A percentile compares a stretch with the other conserved stretches of the same genome.
These are phyloP conservation scores for Hypoxylon sp. DNA, from an alignment of 2,329 filamentous ascomycete genomes.

Conservation along the genomic window DNA sequence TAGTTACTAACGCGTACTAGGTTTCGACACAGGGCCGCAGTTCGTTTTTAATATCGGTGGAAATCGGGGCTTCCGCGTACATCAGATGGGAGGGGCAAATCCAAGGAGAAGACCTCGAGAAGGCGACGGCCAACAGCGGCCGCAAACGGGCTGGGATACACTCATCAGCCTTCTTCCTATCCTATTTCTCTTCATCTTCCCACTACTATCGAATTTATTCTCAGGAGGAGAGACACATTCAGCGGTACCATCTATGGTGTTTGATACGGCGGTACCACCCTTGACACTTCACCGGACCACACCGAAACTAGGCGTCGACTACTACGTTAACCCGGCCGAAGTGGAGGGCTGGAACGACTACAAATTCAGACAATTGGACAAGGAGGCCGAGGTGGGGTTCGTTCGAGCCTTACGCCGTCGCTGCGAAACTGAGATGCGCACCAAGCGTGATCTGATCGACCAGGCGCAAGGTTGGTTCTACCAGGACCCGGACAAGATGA, in stretches of 20 bases:
- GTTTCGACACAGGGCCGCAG: constrained; percentile 83
- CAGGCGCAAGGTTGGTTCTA: constrained; percentile 91
- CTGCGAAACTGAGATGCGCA: constrained; percentile 81
- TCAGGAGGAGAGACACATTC: constrained; percentile 66
- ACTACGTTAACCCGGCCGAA: constrained; percentile 87
- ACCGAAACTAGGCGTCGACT: constrained; percentile 79
- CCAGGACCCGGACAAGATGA: constrained; percentile 84
- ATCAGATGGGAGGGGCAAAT: constrained; percentile 89
- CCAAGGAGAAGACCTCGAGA: constrained; percentile 81
- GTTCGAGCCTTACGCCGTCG: constrained; percentile 75
- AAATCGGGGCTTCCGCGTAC: constrained; percentile 90
- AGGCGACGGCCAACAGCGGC: constrained; percentile 66
- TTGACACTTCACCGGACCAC: constrained; percentile 82
- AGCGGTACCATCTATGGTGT: constrained; percentile 78
- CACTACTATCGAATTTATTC: constrained; percentile 86
- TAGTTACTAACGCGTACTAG: constrained; percentile 53
- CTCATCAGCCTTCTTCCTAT: constrained; percentile 87
- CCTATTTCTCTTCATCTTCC: constrained; percentile 88
- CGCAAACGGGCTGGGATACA: constrained; percentile 68
- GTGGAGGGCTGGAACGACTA: constrained; percentile 77
- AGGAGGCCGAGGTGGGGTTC: constrained; percentile 80
- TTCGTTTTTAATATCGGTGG: constrained; percentile 97
- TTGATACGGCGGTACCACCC: constrained; percentile 78
- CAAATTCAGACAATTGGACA: constrained; percentile 82
- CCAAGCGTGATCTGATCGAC: constrained; percentile 77